These are phyloP conservation scores for Leccinum pachyderme DNA, from an alignment of 1,284 basidiomycete genomes.

Conservation along the genomic window DNA sequence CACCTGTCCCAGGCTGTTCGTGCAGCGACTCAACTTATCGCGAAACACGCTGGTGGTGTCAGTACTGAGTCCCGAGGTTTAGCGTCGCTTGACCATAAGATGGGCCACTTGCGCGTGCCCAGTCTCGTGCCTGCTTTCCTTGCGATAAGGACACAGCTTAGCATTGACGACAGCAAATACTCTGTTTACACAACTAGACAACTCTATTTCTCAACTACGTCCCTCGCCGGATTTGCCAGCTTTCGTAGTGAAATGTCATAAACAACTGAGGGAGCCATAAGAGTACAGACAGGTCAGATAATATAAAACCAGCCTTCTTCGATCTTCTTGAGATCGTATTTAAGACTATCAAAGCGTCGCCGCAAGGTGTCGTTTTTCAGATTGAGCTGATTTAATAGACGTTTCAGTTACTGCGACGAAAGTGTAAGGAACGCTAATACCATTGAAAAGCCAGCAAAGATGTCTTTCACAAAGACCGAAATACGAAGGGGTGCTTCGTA, in stretches of 20 bases:
- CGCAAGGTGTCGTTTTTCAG: conserved; percentile 83
- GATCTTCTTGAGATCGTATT: conserved; percentile 88
- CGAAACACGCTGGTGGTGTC: too few relatives aligned
- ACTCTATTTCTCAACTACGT: not conserved
- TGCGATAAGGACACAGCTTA: not conserved
- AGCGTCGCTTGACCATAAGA: too few relatives aligned
- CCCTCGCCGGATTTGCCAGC: conserved; percentile 37
- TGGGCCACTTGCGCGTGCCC: not conserved
- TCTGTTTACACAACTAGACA: not conserved
- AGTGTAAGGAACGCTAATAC: conserved; percentile 36
- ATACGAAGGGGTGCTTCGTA: conserved; percentile 79
- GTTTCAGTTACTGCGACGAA: conserved; percentile 12
- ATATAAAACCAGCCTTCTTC: conserved; percentile 66
- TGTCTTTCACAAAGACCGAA: conserved; percentile 77
- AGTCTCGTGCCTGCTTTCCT: not conserved
- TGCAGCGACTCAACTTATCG: too few relatives aligned
- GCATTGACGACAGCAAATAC: not conserved
- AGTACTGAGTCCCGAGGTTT: too few relatives aligned
- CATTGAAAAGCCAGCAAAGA: conserved; percentile 83
- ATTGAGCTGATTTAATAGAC: conserved; percentile 51
- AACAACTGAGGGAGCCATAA: conserved; percentile 52
- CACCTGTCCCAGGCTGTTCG: not conserved
- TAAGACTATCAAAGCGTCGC: conserved; percentile 77
- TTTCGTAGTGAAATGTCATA: conserved; percentile 82
- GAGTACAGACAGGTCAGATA: conserved; percentile 3